Percentiles rank a stretch among this genome's conserved stretches.
Evolutionary conservation across 2,329 filamentous ascomycete genomes (phyloP).

Genomic region (Pseudogymnoascus sp.): DNA sequence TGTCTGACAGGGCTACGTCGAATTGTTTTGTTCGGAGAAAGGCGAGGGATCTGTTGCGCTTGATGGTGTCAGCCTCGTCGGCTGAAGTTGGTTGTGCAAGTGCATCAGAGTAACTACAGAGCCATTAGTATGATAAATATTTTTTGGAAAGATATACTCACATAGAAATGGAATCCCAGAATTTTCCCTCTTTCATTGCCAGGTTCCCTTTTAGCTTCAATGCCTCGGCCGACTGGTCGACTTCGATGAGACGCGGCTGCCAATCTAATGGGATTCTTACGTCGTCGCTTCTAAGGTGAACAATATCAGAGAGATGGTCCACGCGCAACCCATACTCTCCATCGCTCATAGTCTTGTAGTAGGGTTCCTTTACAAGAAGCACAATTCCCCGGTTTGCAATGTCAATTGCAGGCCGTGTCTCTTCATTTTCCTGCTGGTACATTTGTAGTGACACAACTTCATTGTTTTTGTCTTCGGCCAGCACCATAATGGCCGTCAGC

Average conservation of each 20-base stretch:
- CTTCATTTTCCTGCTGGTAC: constrained; percentile 33
- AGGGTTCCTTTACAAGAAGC: constrained; percentile 49
- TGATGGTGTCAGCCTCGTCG: constrained; percentile 21
- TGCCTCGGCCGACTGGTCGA: neutral
- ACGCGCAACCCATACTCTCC: constrained; percentile 40
- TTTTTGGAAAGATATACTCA: constrained; percentile 20
- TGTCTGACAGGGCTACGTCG: constrained; percentile 31
- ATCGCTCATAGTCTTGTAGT: constrained; percentile 36
- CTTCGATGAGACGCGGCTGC: constrained; percentile 29
- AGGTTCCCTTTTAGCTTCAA: constrained; percentile 19
- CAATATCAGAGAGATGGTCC: constrained; percentile 46
- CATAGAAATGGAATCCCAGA: constrained; percentile 19
- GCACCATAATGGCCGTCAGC: constrained; percentile 27
- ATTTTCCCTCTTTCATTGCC: constrained; percentile 18
- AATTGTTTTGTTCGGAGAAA: constrained; percentile 27
- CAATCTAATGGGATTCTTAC: constrained; percentile 35
- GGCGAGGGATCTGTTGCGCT: constrained; percentile 32
- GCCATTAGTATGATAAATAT: constrained; percentile 23
- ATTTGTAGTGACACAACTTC: constrained; percentile 33
- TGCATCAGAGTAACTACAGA: constrained; percentile 16
- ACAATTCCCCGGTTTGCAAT: constrained; percentile 22
- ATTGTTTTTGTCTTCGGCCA: constrained; percentile 16
- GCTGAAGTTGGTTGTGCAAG: constrained; percentile 23
- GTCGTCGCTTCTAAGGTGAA: constrained; percentile 32
- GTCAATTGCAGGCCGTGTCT: constrained; percentile 31